Evolutionary conservation across 2,329 filamentous ascomycete species (phyloP).

Genomic region (Magnaporthiopsis rhizophila): DNA sequence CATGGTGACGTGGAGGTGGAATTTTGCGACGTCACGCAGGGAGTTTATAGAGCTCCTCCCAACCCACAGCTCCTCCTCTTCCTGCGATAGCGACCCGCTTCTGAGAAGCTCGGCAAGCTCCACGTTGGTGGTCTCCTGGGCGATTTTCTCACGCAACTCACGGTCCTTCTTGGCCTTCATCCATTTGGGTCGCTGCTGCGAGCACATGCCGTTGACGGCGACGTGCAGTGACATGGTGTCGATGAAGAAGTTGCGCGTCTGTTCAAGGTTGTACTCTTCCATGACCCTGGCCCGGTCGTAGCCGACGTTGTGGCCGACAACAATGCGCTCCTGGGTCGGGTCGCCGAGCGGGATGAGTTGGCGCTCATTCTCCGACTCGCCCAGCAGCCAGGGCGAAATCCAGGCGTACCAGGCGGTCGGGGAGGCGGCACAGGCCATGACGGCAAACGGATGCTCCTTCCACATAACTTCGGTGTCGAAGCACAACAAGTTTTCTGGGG

Average conservation of each 20-base stretch:
- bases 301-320: constrained; percentile 92
- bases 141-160: constrained; percentile 73
- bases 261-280: constrained; percentile 81
- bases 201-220: constrained; percentile 98
- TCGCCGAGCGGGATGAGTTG: constrained; percentile 87
- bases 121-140: constrained; percentile 59
- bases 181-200: constrained; percentile 90
- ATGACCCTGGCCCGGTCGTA: constrained; percentile 83
- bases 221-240: constrained; percentile 99
- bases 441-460: constrained; percentile 84
- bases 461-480: constrained; percentile 98
- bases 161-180: constrained; percentile 91
- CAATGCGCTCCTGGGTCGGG: constrained; percentile 59
- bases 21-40: constrained; percentile 88
- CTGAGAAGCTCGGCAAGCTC: constrained; percentile 66
- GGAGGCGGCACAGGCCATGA: constrained; percentile 92
- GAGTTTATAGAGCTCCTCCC: constrained; percentile 93
- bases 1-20: constrained; percentile 84
- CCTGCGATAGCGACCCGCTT: constrained; percentile 58
- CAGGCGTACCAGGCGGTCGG: constrained; percentile 93
- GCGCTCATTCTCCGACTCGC: constrained; percentile 65
- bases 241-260: constrained; percentile 78
- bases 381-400: constrained; percentile 91
- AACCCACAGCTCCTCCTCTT: constrained; percentile 94
- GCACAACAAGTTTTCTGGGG: constrained; percentile 73